A percentile compares a stretch with the other conserved stretches of the same genome.
These are phyloP conservation scores for Hyphopichia burtonii DNA, from an alignment of 1,139 yeast genomes.

Conservation along the genomic window DNA sequence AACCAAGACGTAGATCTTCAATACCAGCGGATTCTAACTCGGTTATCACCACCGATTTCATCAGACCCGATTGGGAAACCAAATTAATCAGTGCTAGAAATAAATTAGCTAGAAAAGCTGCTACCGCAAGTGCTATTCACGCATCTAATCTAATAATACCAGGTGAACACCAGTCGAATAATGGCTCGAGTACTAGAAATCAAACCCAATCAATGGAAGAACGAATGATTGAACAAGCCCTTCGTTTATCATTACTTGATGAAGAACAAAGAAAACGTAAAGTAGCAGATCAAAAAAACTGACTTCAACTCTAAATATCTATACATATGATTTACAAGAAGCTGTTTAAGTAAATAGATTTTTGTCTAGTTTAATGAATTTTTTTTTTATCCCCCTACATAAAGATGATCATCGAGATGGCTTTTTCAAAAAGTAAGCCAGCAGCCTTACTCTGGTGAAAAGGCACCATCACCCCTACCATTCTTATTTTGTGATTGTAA, in stretches of 20 bases:
- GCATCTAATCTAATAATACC: constrained; percentile 65
- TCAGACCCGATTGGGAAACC: constrained; percentile 91
- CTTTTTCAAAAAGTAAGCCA: no score
- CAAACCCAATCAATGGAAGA: constrained; percentile 52
- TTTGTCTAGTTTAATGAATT: no score
- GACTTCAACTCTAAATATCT: no score
- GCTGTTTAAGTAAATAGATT: no score
- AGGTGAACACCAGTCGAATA: constrained; percentile 10
- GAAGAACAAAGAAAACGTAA: constrained; percentile 54
- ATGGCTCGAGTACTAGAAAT: constrained; percentile 3
- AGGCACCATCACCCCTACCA: no score
- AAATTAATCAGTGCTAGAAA: constrained; percentile 70
- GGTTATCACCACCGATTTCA: constrained; percentile 74
- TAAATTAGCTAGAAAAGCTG: constrained; percentile 80
- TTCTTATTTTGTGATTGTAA: no score
- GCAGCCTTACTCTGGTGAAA: no score
- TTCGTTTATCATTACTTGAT: constrained; percentile 69
- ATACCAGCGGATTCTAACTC: constrained; percentile 60
- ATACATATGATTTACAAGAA: no score
- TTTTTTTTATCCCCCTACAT: no score
- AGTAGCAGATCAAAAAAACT: constrained; percentile 11
- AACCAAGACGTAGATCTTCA: constrained; percentile 37
- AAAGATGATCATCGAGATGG: no score
- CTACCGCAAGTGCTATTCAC: constrained; percentile 92
- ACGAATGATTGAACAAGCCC: constrained; percentile 81